Evolutionary conservation across 148 eudicot species (phyloP).

Genomic region (Nepenthes gracilis): DNA sequence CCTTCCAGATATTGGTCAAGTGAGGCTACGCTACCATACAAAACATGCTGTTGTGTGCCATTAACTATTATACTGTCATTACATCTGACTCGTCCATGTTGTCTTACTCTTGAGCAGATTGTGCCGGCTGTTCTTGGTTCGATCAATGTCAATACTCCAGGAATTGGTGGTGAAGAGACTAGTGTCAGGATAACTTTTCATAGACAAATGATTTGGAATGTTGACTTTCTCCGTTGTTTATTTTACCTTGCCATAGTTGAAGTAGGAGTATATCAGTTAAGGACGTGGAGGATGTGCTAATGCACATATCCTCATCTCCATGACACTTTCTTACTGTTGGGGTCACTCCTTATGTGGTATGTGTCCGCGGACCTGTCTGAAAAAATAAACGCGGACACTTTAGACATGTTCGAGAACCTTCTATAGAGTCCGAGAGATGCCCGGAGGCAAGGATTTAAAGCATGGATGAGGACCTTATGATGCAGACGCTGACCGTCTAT

Average conservation of each 20-base stretch:
- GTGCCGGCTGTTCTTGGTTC: constrained; percentile 73
- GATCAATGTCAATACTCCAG: constrained; percentile 44
- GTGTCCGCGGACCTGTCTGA: no score
- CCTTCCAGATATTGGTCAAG: constrained; percentile 65
- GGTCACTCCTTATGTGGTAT: no score
- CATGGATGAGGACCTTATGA: no score
- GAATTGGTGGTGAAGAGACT: constrained; percentile 42
- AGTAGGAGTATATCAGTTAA: no score
- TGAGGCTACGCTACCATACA: constrained; percentile 14
- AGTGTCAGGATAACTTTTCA: constrained; percentile 39
- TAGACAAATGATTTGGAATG: background rate
- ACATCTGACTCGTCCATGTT: background rate
- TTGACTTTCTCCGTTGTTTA: background rate
- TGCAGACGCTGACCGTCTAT: no score
- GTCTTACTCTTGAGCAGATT: constrained; percentile 29
- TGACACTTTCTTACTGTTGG: no score
- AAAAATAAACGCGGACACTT: no score
- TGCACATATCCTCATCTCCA: no score
- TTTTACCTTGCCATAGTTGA: background rate
- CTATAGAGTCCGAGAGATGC: no score
- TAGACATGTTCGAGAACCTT: no score
- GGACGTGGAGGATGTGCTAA: no score
- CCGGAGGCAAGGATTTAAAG: no score
- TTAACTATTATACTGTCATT: background rate
- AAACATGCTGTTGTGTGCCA: background rate